phyloP scores from a whole-genome alignment of 805 yeast species.

The Cyberlindnera mississippiensis region DNA sequence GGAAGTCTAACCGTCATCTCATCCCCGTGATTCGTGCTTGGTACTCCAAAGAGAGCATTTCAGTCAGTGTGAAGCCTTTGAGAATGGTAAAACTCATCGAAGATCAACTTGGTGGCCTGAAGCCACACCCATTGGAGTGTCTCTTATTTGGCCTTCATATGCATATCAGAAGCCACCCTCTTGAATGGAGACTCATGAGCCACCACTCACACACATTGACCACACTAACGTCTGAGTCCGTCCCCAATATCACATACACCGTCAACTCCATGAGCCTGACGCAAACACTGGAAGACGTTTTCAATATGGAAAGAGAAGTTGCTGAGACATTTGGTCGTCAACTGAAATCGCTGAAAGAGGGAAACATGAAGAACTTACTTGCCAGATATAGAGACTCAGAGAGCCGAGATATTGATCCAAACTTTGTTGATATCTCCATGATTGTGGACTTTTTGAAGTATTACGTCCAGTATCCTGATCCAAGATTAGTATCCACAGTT shows the following conservation, averaged over 20 bases:
- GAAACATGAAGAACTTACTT: conserved; percentile 1
- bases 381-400: conserved; percentile 2
- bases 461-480: conserved; percentile 12
- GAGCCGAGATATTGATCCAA: neutral
- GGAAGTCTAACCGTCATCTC: conserved; percentile 4
- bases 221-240: conserved; percentile 6
- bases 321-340: neutral
- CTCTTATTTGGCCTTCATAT: conserved; percentile 12
- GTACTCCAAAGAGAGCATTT: conserved; percentile 7
- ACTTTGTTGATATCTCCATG: conserved; percentile 4
- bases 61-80: conserved; percentile 8
- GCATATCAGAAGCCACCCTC: conserved; percentile 8
- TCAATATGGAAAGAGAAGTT: conserved; percentile 2
- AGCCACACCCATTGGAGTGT: conserved; percentile 6
- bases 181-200: conserved; percentile 9
- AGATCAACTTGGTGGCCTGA: conserved; percentile 1
- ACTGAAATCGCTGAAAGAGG: neutral
- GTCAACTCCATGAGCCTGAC: conserved; percentile 9
- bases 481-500: neutral
- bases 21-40: conserved; percentile 14
- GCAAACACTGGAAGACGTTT: conserved; percentile 3
- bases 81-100: neutral
- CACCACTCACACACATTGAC: neutral
- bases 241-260: conserved; percentile 9
- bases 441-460: conserved; percentile 10